Conservation (phyloP, 2,329 filamentous ascomycete genomes). For the Scortechinia acanthostroma region DNA sequence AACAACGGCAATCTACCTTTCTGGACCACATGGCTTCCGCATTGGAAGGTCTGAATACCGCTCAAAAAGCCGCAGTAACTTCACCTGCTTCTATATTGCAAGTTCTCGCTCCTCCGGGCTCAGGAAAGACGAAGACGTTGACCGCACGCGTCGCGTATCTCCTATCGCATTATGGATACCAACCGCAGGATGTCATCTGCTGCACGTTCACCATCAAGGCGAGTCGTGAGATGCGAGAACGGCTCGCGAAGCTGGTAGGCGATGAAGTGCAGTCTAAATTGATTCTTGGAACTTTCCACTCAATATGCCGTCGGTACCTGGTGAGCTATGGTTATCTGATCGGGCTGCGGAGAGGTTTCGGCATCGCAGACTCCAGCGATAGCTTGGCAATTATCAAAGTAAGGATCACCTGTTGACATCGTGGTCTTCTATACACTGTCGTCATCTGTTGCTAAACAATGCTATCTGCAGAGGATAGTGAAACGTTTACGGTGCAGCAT, state of each 20-base stretch:
- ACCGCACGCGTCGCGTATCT: conserved; percentile 62
- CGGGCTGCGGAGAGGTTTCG: conserved; percentile 52
- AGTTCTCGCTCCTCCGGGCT: conserved; percentile 13
- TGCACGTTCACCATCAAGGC: conserved; percentile 67
- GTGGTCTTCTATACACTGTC: too few species aligned
- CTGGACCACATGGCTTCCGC: conserved; percentile 15
- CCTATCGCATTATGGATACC: conserved; percentile 19
- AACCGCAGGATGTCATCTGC: conserved; percentile 61
- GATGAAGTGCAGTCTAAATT: conserved; percentile 46
- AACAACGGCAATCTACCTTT: not conserved
- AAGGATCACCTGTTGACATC: not conserved
- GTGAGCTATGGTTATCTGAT: conserved; percentile 55
- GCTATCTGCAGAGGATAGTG: not conserved
- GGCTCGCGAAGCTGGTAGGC: conserved; percentile 49
- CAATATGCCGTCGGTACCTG: conserved; percentile 57
- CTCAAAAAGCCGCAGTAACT: conserved; percentile 52
- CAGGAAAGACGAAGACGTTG: conserved; percentile 60
- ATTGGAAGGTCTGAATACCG: conserved; percentile 48
- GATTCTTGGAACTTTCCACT: conserved; percentile 61
- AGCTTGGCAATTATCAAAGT: conserved; percentile 45
- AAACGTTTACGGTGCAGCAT: conserved; percentile 30
- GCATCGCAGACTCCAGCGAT: conserved; percentile 57
- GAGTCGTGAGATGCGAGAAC: conserved; percentile 59
- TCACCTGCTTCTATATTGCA: conserved; percentile 34
- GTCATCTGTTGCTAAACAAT: not conserved